Conservation (phyloP, 2,329 filamentous ascomycete genomes). For the Rhytidhysteron rufulum region DNA sequence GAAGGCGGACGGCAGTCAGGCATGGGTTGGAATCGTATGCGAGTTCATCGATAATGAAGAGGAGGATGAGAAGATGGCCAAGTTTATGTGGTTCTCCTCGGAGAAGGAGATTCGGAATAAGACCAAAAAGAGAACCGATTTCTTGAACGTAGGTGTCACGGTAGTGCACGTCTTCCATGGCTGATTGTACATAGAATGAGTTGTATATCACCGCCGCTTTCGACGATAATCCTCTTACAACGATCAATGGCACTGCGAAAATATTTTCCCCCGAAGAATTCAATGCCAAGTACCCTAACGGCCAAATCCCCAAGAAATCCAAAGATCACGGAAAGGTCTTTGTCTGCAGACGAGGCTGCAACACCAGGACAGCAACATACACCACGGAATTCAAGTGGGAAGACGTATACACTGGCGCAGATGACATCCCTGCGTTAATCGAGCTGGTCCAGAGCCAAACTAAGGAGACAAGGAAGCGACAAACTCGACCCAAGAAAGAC, state of each 20-base stretch:
- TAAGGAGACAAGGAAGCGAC: slow-evolving; percentile 62
- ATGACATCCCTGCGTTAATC: slow-evolving; percentile 64
- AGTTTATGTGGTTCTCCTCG: slow-evolving; percentile 94
- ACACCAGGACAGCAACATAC: slow-evolving; percentile 82
- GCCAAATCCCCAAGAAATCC: slow-evolving; percentile 68
- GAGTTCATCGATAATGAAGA: slow-evolving; percentile 73
- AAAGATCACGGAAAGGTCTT: slow-evolving; percentile 82
- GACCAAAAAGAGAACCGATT: slow-evolving; percentile 77
- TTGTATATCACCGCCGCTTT: slow-evolving; percentile 85
- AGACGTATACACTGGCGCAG: slow-evolving; percentile 66
- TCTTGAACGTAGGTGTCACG: slow-evolving; percentile 54
- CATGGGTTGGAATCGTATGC: slow-evolving; percentile 88
- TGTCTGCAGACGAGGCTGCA: slow-evolving; percentile 83
- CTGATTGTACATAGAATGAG: slow-evolving; percentile 62
- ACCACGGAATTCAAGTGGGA: slow-evolving; percentile 93
- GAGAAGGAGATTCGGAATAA: slow-evolving; percentile 84
- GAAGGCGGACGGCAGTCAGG: slow-evolving; percentile 84
- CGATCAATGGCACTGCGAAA: slow-evolving; percentile 84
- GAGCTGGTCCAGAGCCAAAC: slow-evolving; percentile 68
- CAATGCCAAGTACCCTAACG: slow-evolving; percentile 65
- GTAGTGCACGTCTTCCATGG: not conserved
- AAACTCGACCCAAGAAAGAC: slow-evolving; percentile 26
- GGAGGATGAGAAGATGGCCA: slow-evolving; percentile 67
- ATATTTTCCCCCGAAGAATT: slow-evolving; percentile 73
- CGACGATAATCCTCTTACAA: slow-evolving; percentile 80